phyloP scores from a whole-genome alignment of 345 rosid species.

The Aurinia saxatilis region DNA sequence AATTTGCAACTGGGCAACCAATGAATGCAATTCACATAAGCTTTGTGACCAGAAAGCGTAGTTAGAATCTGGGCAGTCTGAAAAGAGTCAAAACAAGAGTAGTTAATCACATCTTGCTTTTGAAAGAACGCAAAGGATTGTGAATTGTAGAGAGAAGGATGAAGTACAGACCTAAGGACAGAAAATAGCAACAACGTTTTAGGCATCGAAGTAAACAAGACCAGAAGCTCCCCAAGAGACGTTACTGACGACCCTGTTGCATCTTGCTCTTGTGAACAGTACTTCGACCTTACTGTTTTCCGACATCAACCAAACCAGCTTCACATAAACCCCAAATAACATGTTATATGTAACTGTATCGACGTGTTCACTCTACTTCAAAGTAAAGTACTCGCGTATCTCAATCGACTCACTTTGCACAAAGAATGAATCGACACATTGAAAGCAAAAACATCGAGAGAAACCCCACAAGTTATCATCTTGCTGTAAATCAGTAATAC shows the following conservation, averaged over 20 bases:
- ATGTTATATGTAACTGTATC: no score
- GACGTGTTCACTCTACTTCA: no score
- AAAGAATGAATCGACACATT: no score
- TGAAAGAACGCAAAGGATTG: background rate
- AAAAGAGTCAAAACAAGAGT: background rate
- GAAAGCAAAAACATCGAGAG: no score
- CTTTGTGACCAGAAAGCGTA: constrained; percentile 82
- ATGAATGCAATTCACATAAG: constrained; percentile 75
- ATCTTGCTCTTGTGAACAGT: constrained; percentile 81
- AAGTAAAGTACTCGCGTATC: no score
- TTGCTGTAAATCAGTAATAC: no score
- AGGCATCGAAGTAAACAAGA: constrained; percentile 77
- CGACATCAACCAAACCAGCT: no score
- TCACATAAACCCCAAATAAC: no score
- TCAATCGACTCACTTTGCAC: no score
- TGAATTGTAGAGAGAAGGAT: background rate
- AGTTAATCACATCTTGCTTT: background rate
- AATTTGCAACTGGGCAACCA: constrained; percentile 77
- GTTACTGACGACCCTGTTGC: constrained; percentile 84
- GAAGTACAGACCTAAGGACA: constrained; percentile 49
- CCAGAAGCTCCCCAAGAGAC: constrained; percentile 86
- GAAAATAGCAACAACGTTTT: constrained; percentile 78
- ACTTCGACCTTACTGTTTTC: constrained; percentile 28
- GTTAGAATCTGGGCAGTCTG: constrained; percentile 80
- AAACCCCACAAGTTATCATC: no score